Evolutionary conservation across 2,329 filamentous ascomycete genomes (phyloP).

Genomic region (Exophiala alcalophila): DNA sequence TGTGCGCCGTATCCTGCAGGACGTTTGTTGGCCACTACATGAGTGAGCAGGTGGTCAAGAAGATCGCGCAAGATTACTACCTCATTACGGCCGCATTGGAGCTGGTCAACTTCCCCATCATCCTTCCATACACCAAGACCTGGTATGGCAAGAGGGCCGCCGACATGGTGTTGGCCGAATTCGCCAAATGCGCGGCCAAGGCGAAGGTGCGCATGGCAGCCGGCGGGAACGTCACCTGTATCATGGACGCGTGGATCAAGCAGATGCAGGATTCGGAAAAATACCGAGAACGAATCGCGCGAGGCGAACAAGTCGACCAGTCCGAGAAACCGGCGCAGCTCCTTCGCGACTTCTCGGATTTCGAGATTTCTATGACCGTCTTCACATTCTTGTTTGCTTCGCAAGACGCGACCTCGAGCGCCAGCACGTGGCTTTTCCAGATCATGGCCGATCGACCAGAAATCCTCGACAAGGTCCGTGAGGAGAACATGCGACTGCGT

Average conservation of each 20-base stretch:
- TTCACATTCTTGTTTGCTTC: constrained; percentile 98
- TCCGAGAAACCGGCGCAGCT: constrained; percentile 78
- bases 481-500: constrained; percentile 78
- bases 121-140: constrained; percentile 88
- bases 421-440: constrained; percentile 93
- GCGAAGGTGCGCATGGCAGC: constrained; percentile 88
- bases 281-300: constrained; percentile 74
- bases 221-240: constrained; percentile 82
- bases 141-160: constrained; percentile 97
- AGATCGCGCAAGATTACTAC: constrained; percentile 95
- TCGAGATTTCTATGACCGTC: constrained; percentile 87
- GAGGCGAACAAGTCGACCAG: constrained; percentile 64
- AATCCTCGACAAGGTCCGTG: constrained; percentile 80
- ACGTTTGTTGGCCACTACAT: constrained; percentile 98
- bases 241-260: constrained; percentile 93
- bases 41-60: constrained; percentile 82
- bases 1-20: constrained; percentile 90
- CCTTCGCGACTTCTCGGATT: constrained; percentile 82
- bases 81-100: constrained; percentile 93
- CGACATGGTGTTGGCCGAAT: constrained; percentile 86
- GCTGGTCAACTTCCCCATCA: constrained; percentile 97
- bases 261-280: constrained; percentile 79
- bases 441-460: constrained; percentile 92
- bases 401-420: constrained; percentile 93
- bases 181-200: constrained; percentile 87